Percentiles rank a stretch among this genome's conserved stretches.
Conservation (phyloP, 768 basidiomycete species). For the Sutorius australiensis region DNA sequence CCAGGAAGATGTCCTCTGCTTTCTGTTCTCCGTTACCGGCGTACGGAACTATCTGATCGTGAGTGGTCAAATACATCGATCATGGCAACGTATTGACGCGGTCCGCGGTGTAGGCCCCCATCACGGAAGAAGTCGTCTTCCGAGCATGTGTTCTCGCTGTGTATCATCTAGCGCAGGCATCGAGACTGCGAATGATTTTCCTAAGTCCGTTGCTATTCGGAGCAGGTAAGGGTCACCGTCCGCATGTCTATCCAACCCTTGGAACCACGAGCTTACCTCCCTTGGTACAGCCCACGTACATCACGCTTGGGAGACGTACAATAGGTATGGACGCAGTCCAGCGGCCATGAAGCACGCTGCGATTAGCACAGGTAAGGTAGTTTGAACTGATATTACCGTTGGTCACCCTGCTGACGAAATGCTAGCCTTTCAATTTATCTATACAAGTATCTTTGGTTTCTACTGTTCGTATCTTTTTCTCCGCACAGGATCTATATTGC, state of each 20-base stretch:
- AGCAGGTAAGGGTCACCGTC: conserved; percentile 51
- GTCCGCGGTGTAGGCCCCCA: conserved; percentile 56
- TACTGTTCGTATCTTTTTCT: conserved; percentile 84
- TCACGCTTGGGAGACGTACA: conserved; percentile 86
- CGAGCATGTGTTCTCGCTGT: conserved; percentile 77
- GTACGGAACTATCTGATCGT: conserved; percentile 66
- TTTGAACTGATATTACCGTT: not conserved
- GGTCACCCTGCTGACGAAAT: conserved; percentile 13
- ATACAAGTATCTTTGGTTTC: conserved; percentile 92
- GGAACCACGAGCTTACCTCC: conserved; percentile 7
- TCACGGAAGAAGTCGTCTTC: conserved; percentile 93
- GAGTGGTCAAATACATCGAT: conserved; percentile 13
- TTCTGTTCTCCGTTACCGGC: conserved; percentile 53
- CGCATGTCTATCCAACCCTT: not conserved
- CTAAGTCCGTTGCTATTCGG: conserved; percentile 86
- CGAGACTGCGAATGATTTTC: conserved; percentile 62
- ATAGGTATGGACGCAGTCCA: conserved; percentile 62
- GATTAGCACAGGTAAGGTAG: conserved; percentile 47
- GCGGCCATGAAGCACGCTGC: conserved; percentile 63
- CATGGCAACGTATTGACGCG: not conserved
- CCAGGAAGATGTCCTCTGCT: conserved; percentile 33
- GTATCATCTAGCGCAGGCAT: conserved; percentile 62
- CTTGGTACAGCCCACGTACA: conserved; percentile 74
- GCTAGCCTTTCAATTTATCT: conserved; percentile 80
- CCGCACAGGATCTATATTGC: conserved; percentile 76